Conservation (phyloP, 1,284 basidiomycete species). For the Golubevia sp. region DNA sequence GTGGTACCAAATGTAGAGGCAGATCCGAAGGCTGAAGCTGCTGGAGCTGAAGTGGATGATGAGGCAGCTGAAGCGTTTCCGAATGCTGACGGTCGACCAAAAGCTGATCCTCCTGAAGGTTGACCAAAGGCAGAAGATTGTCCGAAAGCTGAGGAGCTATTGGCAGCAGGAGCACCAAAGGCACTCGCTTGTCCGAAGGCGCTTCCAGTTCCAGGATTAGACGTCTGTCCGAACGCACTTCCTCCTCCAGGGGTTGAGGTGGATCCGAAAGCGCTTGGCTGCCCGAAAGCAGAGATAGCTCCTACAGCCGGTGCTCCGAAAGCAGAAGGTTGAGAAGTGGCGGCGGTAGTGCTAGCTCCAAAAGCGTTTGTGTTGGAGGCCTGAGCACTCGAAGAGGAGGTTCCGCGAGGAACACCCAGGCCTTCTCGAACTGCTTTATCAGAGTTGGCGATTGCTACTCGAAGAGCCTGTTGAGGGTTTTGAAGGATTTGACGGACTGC, state of each 20-base stretch:
- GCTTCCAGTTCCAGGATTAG: too few relatives aligned
- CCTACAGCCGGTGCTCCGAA: constrained; percentile 33
- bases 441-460: constrained; percentile 7
- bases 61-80: constrained; percentile 22
- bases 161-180: constrained; percentile 19
- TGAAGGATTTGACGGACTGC: constrained; percentile 1
- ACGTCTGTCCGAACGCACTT: constrained; percentile 51
- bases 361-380: constrained; percentile 15
- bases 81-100: constrained; percentile 23
- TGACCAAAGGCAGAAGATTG: constrained; percentile 27
- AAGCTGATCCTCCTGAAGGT: constrained; percentile 17
- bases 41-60: constrained; percentile 8
- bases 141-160: constrained; percentile 25
- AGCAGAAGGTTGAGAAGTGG: constrained; percentile 16
- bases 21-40: constrained; percentile 59
- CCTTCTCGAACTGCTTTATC: not conserved
- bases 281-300: constrained; percentile 32
- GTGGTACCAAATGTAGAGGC: constrained; percentile 61
- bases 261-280: constrained; percentile 41
- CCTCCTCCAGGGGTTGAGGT: constrained; percentile 20
- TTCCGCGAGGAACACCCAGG: not conserved
- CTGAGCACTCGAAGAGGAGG: too few relatives aligned
- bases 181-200: constrained; percentile 25
- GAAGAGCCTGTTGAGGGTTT: constrained; percentile 4
- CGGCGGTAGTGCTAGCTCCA: constrained; percentile 30